Base-by-base conservation (phyloP, 2,329 filamentous ascomycete species). In the Penicillium sp. region DNA sequence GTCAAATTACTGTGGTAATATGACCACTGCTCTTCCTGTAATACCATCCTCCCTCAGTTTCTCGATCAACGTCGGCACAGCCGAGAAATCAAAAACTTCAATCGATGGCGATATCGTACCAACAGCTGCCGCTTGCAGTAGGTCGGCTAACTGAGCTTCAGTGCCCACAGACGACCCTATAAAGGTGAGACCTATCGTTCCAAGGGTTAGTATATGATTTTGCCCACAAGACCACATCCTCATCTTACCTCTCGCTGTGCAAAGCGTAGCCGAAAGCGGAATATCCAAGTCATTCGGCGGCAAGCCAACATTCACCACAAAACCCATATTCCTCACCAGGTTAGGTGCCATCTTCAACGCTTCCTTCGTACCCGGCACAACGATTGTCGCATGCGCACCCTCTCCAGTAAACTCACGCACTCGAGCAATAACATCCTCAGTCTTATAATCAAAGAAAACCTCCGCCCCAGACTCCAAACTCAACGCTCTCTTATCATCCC, bases 101-200 rank as follows among this genome's bases (percentile, higher is more conserved):
- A 69, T 61, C 1, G 45, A 46, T 3, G 67, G 67, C 0, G 35
- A 57, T n/a, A 69, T 62, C 1, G 59, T 47, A 15, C 65, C 64
- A 2, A 51, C 25, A 4, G 59, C n/a, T 1, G 67, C 67, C 3
- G 58, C 59, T 35, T 62, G 56, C 5, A 69, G 33, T 4, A 69
- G 40, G 10, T 62, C 55, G 1, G 40, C 31, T 58, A 69, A 62
- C 23, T 69, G 62, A 17, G 57, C 48, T 35, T 69, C 67, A 0
- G 59, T 67, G 13, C 66, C 66, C 15, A 69, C 64, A 10, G 65
- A 69, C 0, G 65, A 67, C 0, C 65, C 64, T 25, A 61, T 64
- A 35, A 67, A 67, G 1, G 61, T 58, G 5, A 68, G 56, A 10
- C 62, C 66, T 68, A 37, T 21, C 4, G 1, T 47, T 41, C 10